Evolutionary conservation across 345 rosid species (phyloP), one percentile per base, ranked within the genome.

Genomic region (Camelina laxa): DNA sequence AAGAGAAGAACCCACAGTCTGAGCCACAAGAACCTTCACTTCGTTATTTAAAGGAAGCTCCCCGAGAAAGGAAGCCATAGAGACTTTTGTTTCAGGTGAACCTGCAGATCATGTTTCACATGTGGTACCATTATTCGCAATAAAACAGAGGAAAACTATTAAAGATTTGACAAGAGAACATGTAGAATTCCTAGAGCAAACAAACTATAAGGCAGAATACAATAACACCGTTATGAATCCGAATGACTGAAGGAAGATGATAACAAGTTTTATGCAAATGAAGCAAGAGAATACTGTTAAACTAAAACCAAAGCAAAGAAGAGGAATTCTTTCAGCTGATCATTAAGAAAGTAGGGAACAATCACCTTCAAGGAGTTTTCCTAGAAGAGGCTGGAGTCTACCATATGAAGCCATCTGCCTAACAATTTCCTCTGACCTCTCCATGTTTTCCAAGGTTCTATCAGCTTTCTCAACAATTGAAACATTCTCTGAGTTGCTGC

Each of bases 331-430:
- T 41, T 76, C 20, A 1, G 30, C 33, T 22, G 55, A n/a, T 13
- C 22, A 2, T n/a, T 59, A 72, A 22, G 44, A 21, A 69, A 63
- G 9, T 57, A 65, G 20, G 69, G 55, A 60, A 20, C 22, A 63
- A 16, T 72, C 75, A 94, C 99, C 99, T 90, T 91, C 92, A 60
- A 95, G 91, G 67, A 95, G 73, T 79, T 90, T 87, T 60, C 82
- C 82, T 66, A 91, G 79, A 79, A 95, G 99, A 80, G 97, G 99
- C 71, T 80, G 90, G 79, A 91, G 80, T 87, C 97, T 83, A 51
- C 97, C 97, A 75, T 76, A 86, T 70, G 82, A 93, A 78, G 99
- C 99, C 98, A 91, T 94, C 87, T 89, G 97, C 80, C 84, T 80
- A 73, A 94, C 91, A 88, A 88, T 90, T 71, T 88, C 87, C 83